Evolutionary conservation across 148 eudicot genomes (phyloP), one percentile per base, ranked within the genome.

Genomic region (Mesembryanthemum crystallinum): DNA sequence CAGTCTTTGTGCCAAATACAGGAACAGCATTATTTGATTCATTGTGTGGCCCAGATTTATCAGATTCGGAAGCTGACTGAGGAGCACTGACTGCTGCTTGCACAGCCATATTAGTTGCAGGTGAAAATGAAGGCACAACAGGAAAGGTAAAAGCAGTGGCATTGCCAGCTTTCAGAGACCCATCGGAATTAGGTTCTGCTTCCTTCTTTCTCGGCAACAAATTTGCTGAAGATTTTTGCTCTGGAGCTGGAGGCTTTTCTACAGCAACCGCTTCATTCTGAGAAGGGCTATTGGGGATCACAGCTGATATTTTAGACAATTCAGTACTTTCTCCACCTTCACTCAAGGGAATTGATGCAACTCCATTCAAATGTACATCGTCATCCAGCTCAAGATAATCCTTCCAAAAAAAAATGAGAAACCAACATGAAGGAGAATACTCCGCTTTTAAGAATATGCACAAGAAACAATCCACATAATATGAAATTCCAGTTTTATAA

Each of bases 341-440:
- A 60, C 20, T 59, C 37, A 63, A 28, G 45, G 72, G 73, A 42
- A 70, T 51, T 61, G 89, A 63, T 54, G 75, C 79, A 69, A 35
- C 82, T 29, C 82, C 91, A 72, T 81, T 82, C 49, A 79, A 63
- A 49, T 76, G 81, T 27, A 59, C 39, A 71, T 85, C 94, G 62
- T 85, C 91, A 73, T 88, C 93, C 77, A 83, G 78, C 60, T 91
- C 94, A 78, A 80, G 58, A 78, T 32, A 78, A 73, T 86, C 92
- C 97, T 90, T 76, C 73, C 65, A 70, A 71, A 77, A 24, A 67
- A 73, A 76, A n/a, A n/a, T n/a, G 30, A 51, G 52, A 47, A 25
- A 63, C 51, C 15, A 17, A 24, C 33, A 51, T 0, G 35, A 39
- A 58, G 18, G 45, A 42, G 58, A 21, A 42, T 67, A 30, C 5